Evolutionary conservation across 768 basidiomycete species (phyloP).

Genomic region (Panaeolus cyanescens): DNA sequence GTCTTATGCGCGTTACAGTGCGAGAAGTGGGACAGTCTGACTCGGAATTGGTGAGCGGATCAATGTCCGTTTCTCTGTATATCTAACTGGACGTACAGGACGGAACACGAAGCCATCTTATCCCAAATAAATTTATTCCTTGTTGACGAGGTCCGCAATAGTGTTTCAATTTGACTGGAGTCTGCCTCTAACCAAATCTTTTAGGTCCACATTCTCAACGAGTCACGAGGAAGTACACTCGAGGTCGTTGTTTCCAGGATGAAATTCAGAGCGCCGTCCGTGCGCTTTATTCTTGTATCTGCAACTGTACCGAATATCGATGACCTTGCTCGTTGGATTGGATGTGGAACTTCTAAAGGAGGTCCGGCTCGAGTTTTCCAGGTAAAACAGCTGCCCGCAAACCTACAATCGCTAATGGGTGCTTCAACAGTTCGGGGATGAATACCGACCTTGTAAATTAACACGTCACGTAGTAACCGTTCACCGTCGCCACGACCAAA

Average conservation of each 20-base stretch:
- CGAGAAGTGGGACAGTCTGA: slow-evolving; percentile 97
- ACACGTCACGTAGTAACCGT: slow-evolving; percentile 74
- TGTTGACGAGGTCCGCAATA: slow-evolving; percentile 97
- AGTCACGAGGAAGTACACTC: slow-evolving; percentile 86
- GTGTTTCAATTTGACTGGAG: background rate
- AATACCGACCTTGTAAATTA: slow-evolving; percentile 86
- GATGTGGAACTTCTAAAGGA: slow-evolving; percentile 35
- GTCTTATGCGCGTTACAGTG: slow-evolving; percentile 46
- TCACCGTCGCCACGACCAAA: slow-evolving; percentile 58
- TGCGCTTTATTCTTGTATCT: slow-evolving; percentile 88
- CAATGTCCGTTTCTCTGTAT: background rate
- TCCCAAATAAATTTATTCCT: slow-evolving; percentile 79
- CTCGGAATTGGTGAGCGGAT: slow-evolving; percentile 70
- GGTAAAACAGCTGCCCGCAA: slow-evolving; percentile 35
- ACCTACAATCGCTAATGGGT: no score
- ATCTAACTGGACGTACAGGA: slow-evolving; percentile 36
- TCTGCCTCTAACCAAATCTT: background rate
- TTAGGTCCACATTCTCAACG: slow-evolving; percentile 91
- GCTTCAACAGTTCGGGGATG: slow-evolving; percentile 86
- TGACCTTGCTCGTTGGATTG: slow-evolving; percentile 91
- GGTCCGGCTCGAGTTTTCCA: slow-evolving; percentile 66
- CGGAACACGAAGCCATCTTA: slow-evolving; percentile 64
- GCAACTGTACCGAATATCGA: slow-evolving; percentile 93
- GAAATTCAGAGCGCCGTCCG: slow-evolving; percentile 68
- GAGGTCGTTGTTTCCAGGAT: slow-evolving; percentile 96